phyloP scores from a whole-genome alignment of 495 filamentous ascomycete genomes.

The Beverwykella pulmonaria region DNA sequence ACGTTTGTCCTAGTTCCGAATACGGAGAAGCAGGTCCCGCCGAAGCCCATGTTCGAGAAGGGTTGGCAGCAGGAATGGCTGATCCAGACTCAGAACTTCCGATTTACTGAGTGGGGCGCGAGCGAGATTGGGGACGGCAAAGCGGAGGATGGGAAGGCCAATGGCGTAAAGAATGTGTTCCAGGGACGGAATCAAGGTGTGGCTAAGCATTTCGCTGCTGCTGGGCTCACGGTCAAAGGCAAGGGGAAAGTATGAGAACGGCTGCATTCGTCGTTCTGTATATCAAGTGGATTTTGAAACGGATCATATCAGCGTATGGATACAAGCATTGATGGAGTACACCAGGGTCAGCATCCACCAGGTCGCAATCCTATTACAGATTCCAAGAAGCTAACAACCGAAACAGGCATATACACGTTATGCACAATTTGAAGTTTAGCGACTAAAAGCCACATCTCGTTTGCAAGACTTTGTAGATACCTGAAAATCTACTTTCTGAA shows the following conservation, averaged over 20 bases:
- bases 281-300: not conserved
- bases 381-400: too few relatives aligned
- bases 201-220: conserved; percentile 7
- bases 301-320: not conserved
- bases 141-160: not conserved
- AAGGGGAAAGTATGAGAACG: conserved; percentile 7
- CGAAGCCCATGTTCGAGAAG: conserved; percentile 46
- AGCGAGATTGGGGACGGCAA: not conserved
- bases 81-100: conserved; percentile 73
- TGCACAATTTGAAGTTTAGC: too few relatives aligned
- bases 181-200: not conserved
- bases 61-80: conserved; percentile 55
- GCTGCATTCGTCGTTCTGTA: not conserved
- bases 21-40: conserved; percentile 54
- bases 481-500: too few relatives aligned
- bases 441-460: too few relatives aligned
- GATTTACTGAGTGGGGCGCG: conserved; percentile 41
- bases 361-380: too few relatives aligned
- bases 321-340: not conserved
- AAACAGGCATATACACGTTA: too few relatives aligned
- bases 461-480: too few relatives aligned
- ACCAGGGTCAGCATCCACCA: not conserved
- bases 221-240: conserved; percentile 16
- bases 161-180: conserved; percentile 5
- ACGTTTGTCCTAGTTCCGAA: conserved; percentile 78